These are phyloP conservation scores for Clavispora vitiphila DNA, from an alignment of 805 yeast genomes.

Conservation along the genomic window DNA sequence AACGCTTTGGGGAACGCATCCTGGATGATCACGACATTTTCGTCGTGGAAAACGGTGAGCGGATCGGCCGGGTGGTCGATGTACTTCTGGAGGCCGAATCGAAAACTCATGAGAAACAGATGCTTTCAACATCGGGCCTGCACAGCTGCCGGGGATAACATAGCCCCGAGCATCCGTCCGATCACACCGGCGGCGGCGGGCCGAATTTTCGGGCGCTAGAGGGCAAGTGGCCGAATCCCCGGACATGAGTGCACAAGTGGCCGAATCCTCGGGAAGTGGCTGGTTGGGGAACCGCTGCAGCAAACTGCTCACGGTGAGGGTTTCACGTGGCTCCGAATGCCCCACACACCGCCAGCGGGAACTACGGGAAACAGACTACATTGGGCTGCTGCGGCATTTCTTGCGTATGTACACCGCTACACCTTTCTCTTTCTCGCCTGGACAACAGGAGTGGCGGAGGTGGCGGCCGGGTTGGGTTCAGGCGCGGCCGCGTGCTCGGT, in stretches of 20 bases:
- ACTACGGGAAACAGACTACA: no score
- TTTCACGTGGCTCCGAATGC: no score
- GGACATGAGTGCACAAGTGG: no score
- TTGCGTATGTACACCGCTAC: neutral
- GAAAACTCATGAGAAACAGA: constrained; percentile 21
- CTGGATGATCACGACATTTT: constrained; percentile 47
- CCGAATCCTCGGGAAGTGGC: no score
- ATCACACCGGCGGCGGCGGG: no score
- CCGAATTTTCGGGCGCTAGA: no score
- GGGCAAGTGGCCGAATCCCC: no score
- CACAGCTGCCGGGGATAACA: no score
- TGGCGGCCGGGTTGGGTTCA: constrained; percentile 9
- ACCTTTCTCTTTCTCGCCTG: constrained; percentile 13
- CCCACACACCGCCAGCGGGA: no score
- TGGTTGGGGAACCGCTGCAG: no score
- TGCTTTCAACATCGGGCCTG: neutral
- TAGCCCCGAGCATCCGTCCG: no score
- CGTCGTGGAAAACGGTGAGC: constrained; percentile 44
- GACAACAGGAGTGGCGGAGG: neutral
- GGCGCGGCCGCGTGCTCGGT: neutral
- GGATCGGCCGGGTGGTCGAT: constrained; percentile 42
- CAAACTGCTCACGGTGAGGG: no score
- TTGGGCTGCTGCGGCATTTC: neutral
- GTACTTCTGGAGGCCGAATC: constrained; percentile 44
- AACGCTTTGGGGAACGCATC: constrained; percentile 63